Evolutionary conservation across 2,329 filamentous ascomycete species (phyloP), one percentile per base, ranked within the genome.

Genomic region (Fusarium caatingaense): DNA sequence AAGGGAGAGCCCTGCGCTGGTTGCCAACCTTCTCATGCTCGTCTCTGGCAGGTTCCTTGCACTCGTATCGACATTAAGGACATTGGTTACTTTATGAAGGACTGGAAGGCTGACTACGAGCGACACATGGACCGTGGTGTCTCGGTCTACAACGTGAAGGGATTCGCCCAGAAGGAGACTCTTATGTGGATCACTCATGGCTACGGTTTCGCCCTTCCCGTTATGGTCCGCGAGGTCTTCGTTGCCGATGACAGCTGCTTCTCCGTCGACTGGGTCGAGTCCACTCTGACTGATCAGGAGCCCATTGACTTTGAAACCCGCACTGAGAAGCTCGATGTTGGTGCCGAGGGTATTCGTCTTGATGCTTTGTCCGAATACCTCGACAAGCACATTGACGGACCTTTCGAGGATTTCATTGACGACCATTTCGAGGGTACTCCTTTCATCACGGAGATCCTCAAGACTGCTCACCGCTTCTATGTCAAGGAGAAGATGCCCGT

Each of bases 21-120:
- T 49, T 98, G 95, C 84, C 93, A 97, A 83, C 95, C 95, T 53
- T 97, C 94, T 21, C 95, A 98, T 80, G 95, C 95, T 69, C 91
- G 95, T 70, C 86, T 98, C 55, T 98, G 95, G 95, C 94, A 98
- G 83, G 95, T 98, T 46, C 95, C 95, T 66, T 98, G 95, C 86
- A 98, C 95, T 42, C 92, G 95, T 67, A 97, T 98, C 77, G 95
- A 98, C 80, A 98, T 98, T 86, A 98, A 97, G 87, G 95, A 98
- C 76, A 97, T 98, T 76, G 93, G 90, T 45, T 97, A 97, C 82
- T 98, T 98, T 85, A 96, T 98, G 93, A 98, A 98, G 86, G 95
- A 98, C 81, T 98, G 94, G 94, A 97, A 95, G 83, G 94, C 94
- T 46, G 95, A 98, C 80, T 97, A 96, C 76, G 94, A 97, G 83